phyloP scores from a whole-genome alignment of 2,329 filamentous ascomycete genomes.

The Alternaria sp. region DNA sequence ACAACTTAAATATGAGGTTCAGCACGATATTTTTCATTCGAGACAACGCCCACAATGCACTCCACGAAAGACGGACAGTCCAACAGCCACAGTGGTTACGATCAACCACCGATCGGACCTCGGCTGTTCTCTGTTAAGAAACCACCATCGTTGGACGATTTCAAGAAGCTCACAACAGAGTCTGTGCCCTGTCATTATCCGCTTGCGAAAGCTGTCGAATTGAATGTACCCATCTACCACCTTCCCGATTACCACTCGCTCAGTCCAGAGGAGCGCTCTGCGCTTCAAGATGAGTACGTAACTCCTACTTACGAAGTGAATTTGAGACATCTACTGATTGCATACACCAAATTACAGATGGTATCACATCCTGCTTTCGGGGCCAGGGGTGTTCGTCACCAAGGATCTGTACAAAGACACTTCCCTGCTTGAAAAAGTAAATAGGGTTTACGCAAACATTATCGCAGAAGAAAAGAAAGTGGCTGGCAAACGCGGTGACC shows the following conservation, averaged over 20 bases:
- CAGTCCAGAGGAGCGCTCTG: constrained; percentile 39
- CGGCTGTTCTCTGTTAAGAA: constrained; percentile 41
- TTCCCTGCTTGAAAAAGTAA: constrained; percentile 41
- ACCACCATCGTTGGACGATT: constrained; percentile 54
- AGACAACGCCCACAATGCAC: neutral
- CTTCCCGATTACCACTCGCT: constrained; percentile 51
- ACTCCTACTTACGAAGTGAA: neutral
- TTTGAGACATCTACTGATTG: neutral
- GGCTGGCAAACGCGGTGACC: constrained; percentile 62
- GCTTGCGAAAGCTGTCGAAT: constrained; percentile 55
- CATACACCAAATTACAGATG: constrained; percentile 45
- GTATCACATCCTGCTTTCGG: constrained; percentile 65
- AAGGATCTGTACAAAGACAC: constrained; percentile 49
- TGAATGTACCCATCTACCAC: constrained; percentile 67
- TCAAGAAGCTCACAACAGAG: constrained; percentile 58
- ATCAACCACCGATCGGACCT: constrained; percentile 24
- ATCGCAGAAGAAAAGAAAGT: constrained; percentile 62
- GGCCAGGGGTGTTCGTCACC: constrained; percentile 69
- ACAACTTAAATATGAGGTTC: neutral
- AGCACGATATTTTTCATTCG: neutral
- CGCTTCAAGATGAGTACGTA: constrained; percentile 63
- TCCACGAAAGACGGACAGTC: neutral
- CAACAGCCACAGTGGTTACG: neutral
- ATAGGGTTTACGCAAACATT: constrained; percentile 30
- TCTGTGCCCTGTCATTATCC: constrained; percentile 56